These are phyloP conservation scores for Fusarium sp. DNA, from an alignment of 2,329 filamentous ascomycete species.

Conservation along the genomic window DNA sequence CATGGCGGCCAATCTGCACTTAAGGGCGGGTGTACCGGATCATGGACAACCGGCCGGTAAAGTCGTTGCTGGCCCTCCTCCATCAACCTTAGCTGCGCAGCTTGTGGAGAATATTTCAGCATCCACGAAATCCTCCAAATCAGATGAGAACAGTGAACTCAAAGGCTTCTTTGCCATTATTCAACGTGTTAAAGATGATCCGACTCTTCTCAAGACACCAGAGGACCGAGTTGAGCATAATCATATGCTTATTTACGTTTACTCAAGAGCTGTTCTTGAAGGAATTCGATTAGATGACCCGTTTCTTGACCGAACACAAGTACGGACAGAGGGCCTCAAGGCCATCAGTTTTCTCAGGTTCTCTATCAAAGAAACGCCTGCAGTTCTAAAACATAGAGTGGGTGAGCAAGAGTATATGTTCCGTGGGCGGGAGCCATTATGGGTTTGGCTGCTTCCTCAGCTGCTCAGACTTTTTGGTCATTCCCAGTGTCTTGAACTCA, in stretches of 20 bases:
- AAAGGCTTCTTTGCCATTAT: conserved; percentile 71
- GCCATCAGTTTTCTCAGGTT: conserved; percentile 80
- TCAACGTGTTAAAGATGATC: conserved; percentile 61
- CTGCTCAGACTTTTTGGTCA: conserved; percentile 66
- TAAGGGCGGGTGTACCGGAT: conserved; percentile 28
- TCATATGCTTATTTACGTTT: conserved; percentile 85
- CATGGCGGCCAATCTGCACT: conserved; percentile 42
- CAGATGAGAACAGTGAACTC: conserved; percentile 76
- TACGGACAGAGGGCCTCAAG: conserved; percentile 69
- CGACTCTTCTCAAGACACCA: conserved; percentile 62
- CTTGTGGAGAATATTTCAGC: conserved; percentile 83
- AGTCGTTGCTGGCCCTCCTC: conserved; percentile 54
- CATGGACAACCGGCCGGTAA: conserved; percentile 28
- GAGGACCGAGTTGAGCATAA: conserved; percentile 79
- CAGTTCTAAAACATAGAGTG: conserved; percentile 64
- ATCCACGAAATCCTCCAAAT: conserved; percentile 66
- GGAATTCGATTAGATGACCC: conserved; percentile 72
- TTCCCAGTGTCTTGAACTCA: conserved; percentile 55
- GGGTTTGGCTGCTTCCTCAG: conserved; percentile 70
- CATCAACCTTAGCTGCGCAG: conserved; percentile 87
- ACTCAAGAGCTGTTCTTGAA: conserved; percentile 80
- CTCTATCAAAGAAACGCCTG: conserved; percentile 77
- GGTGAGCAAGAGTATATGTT: conserved; percentile 55
- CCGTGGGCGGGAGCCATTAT: conserved; percentile 67
- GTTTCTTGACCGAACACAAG: conserved; percentile 65